These are phyloP conservation scores for Aspergillus ustus DNA, from an alignment of 2,329 filamentous ascomycete genomes.

Conservation along the genomic window DNA sequence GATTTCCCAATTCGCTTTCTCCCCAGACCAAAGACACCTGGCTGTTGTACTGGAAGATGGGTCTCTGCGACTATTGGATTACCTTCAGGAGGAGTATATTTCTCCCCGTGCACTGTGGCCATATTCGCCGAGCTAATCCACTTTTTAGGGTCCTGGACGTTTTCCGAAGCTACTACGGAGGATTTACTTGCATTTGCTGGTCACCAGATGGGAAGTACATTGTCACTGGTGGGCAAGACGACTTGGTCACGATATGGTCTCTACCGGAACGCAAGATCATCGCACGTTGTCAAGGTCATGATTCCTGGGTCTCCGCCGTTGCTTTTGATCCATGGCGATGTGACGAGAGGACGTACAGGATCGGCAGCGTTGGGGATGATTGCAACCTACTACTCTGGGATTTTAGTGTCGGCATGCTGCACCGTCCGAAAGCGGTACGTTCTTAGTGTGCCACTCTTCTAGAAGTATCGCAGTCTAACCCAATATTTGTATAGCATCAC, in stretches of 20 bases:
- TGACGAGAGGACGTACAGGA: conserved; percentile 92
- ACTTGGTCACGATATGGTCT: conserved; percentile 95
- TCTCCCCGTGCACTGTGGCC: conserved; percentile 9
- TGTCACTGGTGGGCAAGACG: conserved; percentile 92
- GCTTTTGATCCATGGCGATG: conserved; percentile 97
- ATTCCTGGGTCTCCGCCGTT: conserved; percentile 92
- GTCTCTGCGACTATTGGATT: conserved; percentile 86
- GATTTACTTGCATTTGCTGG: conserved; percentile 92
- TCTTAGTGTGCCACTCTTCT: neutral
- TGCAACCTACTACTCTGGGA: conserved; percentile 92
- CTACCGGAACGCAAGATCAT: conserved; percentile 81
- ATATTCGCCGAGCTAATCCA: conserved; percentile 9
- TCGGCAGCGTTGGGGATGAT: conserved; percentile 95
- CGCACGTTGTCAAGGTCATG: conserved; percentile 90
- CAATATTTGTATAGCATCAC: conserved; percentile 30
- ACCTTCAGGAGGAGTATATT: conserved; percentile 80
- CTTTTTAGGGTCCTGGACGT: conserved; percentile 74
- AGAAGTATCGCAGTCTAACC: neutral
- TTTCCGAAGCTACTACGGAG: conserved; percentile 91
- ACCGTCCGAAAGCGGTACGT: conserved; percentile 82
- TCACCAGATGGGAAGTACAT: conserved; percentile 97
- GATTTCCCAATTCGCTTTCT: conserved; percentile 90
- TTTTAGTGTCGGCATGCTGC: conserved; percentile 95
- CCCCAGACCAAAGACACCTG: conserved; percentile 82
- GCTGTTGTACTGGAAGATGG: conserved; percentile 93